Percentiles rank a stretch among this genome's conserved stretches.
phyloP scores from a whole-genome alignment of 2,329 filamentous ascomycete species.

The Cytospora paraplurivora region DNA sequence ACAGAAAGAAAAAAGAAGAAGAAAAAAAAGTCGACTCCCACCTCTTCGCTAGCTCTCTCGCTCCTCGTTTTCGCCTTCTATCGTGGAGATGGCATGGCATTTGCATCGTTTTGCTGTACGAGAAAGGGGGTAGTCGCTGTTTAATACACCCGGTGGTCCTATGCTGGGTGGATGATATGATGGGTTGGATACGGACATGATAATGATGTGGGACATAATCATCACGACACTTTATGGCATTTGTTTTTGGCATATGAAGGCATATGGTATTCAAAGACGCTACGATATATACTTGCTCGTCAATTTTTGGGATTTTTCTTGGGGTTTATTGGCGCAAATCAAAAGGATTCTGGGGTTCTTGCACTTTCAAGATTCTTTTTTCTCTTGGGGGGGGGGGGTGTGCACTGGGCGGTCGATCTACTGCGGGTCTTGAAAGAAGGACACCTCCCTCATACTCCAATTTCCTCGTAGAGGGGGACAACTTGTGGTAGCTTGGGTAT shows the following conservation, averaged over 20 bases:
- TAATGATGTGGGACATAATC: not conserved
- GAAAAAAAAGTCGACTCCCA: too few species aligned
- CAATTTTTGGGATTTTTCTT: not conserved
- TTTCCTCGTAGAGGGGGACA: not conserved
- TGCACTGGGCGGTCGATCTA: not conserved
- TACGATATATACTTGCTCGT: not conserved
- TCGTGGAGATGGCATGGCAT: too few species aligned
- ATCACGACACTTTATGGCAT: not conserved
- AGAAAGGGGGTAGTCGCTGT: not conserved
- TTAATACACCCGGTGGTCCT: not conserved
- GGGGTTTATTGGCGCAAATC: not conserved
- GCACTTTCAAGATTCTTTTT: not conserved
- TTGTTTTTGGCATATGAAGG: not conserved
- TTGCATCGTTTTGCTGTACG: too few species aligned
- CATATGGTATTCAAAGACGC: not conserved
- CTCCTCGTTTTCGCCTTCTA: too few species aligned
- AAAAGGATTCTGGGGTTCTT: not conserved
- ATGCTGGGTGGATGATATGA: not conserved
- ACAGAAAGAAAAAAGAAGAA: too few species aligned
- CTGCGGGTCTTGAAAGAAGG: not conserved
- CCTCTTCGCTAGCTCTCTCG: too few species aligned
- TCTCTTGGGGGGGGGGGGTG: too few species aligned
- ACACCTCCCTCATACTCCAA: not conserved
- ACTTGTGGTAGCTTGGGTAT: not conserved
- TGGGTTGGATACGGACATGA: not conserved